Percentiles rank a stretch among this genome's conserved stretches.
phyloP scores from a whole-genome alignment of 495 filamentous ascomycete genomes.

The Trypethelium eluteriae region DNA sequence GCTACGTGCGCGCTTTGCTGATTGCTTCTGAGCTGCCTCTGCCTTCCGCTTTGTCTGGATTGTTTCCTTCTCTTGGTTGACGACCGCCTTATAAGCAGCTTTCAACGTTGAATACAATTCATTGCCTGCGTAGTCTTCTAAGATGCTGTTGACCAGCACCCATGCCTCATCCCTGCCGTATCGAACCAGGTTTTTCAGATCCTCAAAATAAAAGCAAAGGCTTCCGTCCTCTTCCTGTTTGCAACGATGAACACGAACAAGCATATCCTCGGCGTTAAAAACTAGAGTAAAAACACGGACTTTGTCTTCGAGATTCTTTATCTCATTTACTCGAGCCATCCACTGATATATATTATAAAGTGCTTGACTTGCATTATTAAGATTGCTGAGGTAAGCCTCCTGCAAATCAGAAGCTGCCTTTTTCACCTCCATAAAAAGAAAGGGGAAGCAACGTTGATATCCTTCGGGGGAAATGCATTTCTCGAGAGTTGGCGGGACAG shows the following conservation, averaged over 20 bases:
- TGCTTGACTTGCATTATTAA: conserved; percentile 5
- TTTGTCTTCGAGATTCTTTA: conserved; percentile 6
- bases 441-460: conserved; percentile 4
- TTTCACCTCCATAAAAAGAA: conserved; percentile 7
- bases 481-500: conserved; percentile 3
- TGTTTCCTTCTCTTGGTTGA: conserved; percentile 1
- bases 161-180: conserved; percentile 6
- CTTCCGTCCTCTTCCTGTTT: conserved; percentile 8
- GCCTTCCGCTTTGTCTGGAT: conserved; percentile 9
- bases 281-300: conserved; percentile 7
- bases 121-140: conserved; percentile 7
- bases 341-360: conserved; percentile 11
- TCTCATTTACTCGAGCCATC: conserved; percentile 3
- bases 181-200: conserved; percentile 8
- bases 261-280: conserved; percentile 10
- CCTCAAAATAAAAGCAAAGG: conserved; percentile 11
- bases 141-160: conserved; percentile 10
- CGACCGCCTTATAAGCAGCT: conserved; percentile 10
- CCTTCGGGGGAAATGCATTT: conserved; percentile 11
- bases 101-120: conserved; percentile 8
- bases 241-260: conserved; percentile 9
- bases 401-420: conserved; percentile 11
- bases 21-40: conserved; percentile 12
- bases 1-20: conserved; percentile 8
- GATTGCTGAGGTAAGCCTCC: conserved; percentile 9